phyloP scores from a whole-genome alignment of 495 filamentous ascomycete genomes.

The Penicillium angulare region DNA sequence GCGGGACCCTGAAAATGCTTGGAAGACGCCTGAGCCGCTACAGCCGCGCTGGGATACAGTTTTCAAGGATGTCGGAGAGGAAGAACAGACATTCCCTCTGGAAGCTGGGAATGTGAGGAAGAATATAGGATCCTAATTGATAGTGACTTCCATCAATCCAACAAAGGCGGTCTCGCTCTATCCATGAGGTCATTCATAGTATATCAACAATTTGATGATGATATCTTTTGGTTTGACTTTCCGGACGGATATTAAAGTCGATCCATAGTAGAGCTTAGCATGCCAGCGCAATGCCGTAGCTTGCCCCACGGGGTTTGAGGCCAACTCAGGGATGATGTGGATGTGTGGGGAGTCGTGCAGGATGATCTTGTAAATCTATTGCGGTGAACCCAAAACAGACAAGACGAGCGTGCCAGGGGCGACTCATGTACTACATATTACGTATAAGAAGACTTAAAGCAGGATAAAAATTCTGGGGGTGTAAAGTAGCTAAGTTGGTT shows the following conservation, averaged over 20 bases:
- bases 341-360: conserved; percentile 42
- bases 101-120: conserved; percentile 24
- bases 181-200: too few relatives aligned
- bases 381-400: conserved; percentile 13
- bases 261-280: too few relatives aligned
- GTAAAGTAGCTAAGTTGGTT: too few relatives aligned
- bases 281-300: not conserved
- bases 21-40: conserved; percentile 50
- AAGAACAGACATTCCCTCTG: conserved; percentile 53
- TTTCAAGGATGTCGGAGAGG: conserved; percentile 48
- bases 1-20: conserved; percentile 54
- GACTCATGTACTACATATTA: too few relatives aligned
- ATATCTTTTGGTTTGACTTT: too few relatives aligned
- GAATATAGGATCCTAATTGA: conserved; percentile 1
- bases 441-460: too few relatives aligned
- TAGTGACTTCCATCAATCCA: too few relatives aligned
- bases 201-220: not conserved
- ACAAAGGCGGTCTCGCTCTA: too few relatives aligned
- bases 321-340: conserved; percentile 49
- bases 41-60: conserved; percentile 51
- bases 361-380: conserved; percentile 33
- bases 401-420: too few relatives aligned
- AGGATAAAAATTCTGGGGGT: too few relatives aligned
- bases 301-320: conserved; percentile 51
- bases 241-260: too few relatives aligned